Evolutionary conservation across 495 filamentous ascomycete genomes (phyloP).

Genomic region (Aspergillus panamensis): DNA sequence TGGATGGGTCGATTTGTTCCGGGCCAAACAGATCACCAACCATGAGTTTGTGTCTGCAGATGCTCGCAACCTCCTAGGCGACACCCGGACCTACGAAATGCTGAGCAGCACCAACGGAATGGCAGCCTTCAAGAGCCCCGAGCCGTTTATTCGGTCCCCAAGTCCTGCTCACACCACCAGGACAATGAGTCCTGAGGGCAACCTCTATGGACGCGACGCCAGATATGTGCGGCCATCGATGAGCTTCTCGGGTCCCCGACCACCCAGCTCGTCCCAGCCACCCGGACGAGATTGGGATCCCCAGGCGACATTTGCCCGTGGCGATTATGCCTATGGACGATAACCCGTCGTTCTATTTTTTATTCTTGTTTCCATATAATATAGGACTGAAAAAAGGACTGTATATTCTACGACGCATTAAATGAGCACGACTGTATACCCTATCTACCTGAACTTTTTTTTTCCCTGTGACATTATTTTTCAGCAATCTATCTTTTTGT

Average conservation of each 20-base stretch:
- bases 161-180: constrained; percentile 29
- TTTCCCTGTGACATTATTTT: background rate
- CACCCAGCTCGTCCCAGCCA: constrained; percentile 37
- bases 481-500: background rate
- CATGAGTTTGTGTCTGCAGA: constrained; percentile 86
- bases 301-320: constrained; percentile 35
- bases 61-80: constrained; percentile 60
- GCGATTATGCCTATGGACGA: constrained; percentile 6
- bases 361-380: constrained; percentile 10
- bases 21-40: constrained; percentile 39
- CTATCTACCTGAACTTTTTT: constrained; percentile 1
- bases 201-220: constrained; percentile 48
- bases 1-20: constrained; percentile 73
- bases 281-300: constrained; percentile 40
- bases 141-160: constrained; percentile 43
- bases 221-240: constrained; percentile 53
- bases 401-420: constrained; percentile 15
- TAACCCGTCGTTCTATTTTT: constrained; percentile 2
- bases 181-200: constrained; percentile 33
- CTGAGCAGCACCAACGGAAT: constrained; percentile 45
- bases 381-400: constrained; percentile 8
- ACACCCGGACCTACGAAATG: constrained; percentile 80
- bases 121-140: constrained; percentile 39
- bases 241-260: constrained; percentile 58
- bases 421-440: constrained; percentile 11